These are phyloP conservation scores for Phaffomyces antillensis DNA, from an alignment of 805 yeast genomes.

Conservation along the genomic window DNA sequence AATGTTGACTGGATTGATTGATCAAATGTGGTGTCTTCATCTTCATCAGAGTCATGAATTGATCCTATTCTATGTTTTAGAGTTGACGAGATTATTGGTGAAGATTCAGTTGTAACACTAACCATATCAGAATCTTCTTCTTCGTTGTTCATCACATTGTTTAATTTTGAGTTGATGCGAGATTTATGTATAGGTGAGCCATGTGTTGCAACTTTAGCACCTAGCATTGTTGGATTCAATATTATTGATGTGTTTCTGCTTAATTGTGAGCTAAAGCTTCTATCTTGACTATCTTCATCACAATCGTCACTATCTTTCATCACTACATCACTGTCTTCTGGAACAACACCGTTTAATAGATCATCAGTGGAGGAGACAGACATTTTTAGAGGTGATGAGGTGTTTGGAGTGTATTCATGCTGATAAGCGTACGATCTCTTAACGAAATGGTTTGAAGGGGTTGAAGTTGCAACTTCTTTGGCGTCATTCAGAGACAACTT, in stretches of 20 bases:
- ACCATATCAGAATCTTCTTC: neutral
- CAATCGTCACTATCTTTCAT: constrained; percentile 6
- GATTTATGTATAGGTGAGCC: constrained; percentile 8
- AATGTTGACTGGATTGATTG: neutral
- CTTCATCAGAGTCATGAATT: neutral
- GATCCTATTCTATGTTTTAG: constrained; percentile 1
- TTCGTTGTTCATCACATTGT: neutral
- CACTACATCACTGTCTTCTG: constrained; percentile 5
- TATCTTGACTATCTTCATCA: neutral
- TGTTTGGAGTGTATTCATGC: constrained; percentile 16
- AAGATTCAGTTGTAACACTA: constrained; percentile 2
- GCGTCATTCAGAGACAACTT: constrained; percentile 1
- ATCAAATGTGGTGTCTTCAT: neutral
- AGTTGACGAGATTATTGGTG: neutral
- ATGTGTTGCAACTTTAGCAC: constrained; percentile 21
- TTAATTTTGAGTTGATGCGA: neutral
- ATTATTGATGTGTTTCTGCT: constrained; percentile 7
- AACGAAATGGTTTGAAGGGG: neutral
- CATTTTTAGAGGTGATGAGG: constrained; percentile 9
- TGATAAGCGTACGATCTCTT: neutral
- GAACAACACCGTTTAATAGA: neutral
- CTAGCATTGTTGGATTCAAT: constrained; percentile 20
- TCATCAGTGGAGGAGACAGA: neutral
- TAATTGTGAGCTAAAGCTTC: constrained; percentile 2
- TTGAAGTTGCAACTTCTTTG: neutral